Base-by-base conservation (phyloP, 441 rosid species). In the Brassica hybrid region DNA sequence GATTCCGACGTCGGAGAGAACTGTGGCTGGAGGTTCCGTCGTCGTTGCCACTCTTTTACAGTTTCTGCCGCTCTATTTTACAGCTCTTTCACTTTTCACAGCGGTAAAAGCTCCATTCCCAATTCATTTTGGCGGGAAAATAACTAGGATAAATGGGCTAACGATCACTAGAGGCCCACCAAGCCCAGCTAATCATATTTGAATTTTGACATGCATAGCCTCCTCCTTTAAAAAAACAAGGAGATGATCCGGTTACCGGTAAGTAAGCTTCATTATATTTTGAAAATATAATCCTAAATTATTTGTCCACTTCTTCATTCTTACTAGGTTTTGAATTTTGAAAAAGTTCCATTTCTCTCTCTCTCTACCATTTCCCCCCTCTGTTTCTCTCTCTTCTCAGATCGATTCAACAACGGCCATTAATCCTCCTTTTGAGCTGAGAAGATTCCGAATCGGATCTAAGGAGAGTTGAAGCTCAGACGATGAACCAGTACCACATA, bases 401-500 rank as follows among this genome's bases (percentile, higher is more conserved):
- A 63, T 74, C 78, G 32, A 30, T 27, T 73, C 75, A 19, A 21
- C 78, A 74, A 79, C 82, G 78, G 63, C 72, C 70, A 79, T 3
- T 62, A 48, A 54, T 54, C 62, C 52, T 68, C 78, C 81, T 1
- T n/a, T 17, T 1, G 67, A 74, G 56, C 72, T 69, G 1, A 41
- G 54, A 78, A 61, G 9, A 41, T 69, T 63, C 21, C 45, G 57
- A 63, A 74, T 71, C 75, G 71, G 67, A 83, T 77, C 83, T 70
- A 76, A 61, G 80, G 19, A 3, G 60, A 72, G 45, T 56, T 63
- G 62, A 21, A 45, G 70, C 72, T 80, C 52, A 4, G 43, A 74
- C 72, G 74, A 95, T 95, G 99, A 93, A 95, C 80, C 92, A 91
- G 43, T 95, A 86, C 77, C 99, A 72, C 88, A 85, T 95, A 77